Percentiles rank a stretch among this genome's conserved stretches.
These are phyloP conservation scores for Pogostemon cablin DNA, from an alignment of 257 asterid genomes.

Conservation along the genomic window DNA sequence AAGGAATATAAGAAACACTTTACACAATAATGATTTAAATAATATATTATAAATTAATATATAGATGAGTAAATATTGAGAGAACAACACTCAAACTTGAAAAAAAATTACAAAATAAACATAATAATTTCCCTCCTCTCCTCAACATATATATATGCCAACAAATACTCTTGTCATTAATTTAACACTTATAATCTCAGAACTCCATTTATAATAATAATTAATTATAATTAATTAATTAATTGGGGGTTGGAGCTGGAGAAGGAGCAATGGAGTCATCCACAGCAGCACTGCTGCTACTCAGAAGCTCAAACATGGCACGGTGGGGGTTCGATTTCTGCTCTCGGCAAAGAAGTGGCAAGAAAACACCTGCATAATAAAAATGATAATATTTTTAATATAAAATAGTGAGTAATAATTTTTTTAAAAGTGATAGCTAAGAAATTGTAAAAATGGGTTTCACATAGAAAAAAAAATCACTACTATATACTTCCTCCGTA, in stretches of 20 bases:
- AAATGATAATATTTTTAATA: no score
- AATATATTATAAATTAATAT: slow-evolving; percentile 11
- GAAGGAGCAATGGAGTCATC: slow-evolving; percentile 34
- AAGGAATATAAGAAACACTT: background rate
- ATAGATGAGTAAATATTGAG: background rate
- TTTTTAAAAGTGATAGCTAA: no score
- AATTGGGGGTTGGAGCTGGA: slow-evolving; percentile 31
- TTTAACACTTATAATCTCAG: slow-evolving; percentile 22
- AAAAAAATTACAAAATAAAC: slow-evolving; percentile 11
- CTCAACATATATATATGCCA: background rate
- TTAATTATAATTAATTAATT: background rate
- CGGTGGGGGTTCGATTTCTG: slow-evolving; percentile 56
- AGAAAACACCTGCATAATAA: slow-evolving; percentile 51
- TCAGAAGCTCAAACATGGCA: slow-evolving; percentile 58
- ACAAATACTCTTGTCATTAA: background rate
- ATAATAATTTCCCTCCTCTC: slow-evolving; percentile 6
- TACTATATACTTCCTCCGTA: no score
- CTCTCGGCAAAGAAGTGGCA: slow-evolving; percentile 59
- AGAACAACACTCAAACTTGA: slow-evolving; percentile 21
- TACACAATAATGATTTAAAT: background rate
- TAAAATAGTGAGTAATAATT: no score
- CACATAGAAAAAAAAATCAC: no score
- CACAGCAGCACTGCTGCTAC: slow-evolving; percentile 44
- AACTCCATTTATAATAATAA: background rate
- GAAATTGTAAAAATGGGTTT: no score